Evolutionary conservation across 1,284 basidiomycete species (phyloP).

Genomic region (Rhodotorula mucilaginosa): DNA sequence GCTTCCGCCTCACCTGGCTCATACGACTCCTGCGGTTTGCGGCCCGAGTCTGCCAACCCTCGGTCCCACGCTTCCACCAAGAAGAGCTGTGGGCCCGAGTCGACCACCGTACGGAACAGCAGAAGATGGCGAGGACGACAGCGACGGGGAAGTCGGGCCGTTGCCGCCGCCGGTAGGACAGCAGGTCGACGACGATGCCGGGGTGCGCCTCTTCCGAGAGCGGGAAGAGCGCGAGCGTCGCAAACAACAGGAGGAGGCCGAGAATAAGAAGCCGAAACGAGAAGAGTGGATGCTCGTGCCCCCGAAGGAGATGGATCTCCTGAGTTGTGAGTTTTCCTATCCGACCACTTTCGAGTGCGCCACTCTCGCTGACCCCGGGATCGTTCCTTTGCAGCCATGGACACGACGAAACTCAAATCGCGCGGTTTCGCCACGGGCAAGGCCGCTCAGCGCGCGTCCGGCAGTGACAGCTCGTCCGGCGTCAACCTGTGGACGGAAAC

Average conservation of each 20-base stretch:
- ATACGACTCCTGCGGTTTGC: conserved; percentile 36
- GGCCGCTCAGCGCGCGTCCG: conserved; percentile 48
- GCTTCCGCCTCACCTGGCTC: conserved; percentile 18
- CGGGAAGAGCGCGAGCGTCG: conserved; percentile 68
- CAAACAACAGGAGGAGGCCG: conserved; percentile 58
- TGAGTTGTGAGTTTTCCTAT: conserved; percentile 59
- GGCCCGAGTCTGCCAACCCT: conserved; percentile 38
- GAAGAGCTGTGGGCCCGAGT: not conserved
- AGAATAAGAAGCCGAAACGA: conserved; percentile 70
- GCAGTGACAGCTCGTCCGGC: conserved; percentile 51
- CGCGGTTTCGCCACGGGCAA: conserved; percentile 63
- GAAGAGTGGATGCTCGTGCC: conserved; percentile 96
- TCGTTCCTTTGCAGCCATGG: conserved; percentile 55
- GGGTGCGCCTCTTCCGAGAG: conserved; percentile 73
- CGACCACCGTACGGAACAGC: not conserved
- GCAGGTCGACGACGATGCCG: conserved; percentile 53
- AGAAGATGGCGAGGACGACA: conserved; percentile 53
- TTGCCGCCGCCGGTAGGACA: conserved; percentile 59
- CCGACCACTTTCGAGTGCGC: not conserved
- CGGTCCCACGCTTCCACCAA: conserved; percentile 42
- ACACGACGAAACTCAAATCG: conserved; percentile 67
- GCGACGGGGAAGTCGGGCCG: conserved; percentile 74
- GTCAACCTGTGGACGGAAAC: conserved; percentile 85
- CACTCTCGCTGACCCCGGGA: too few species aligned
- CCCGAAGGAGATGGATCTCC: conserved; percentile 70